Evolutionary conservation across 352 stramenopile species (phyloP).

Genomic region (Globisporangium paroecandrum): DNA sequence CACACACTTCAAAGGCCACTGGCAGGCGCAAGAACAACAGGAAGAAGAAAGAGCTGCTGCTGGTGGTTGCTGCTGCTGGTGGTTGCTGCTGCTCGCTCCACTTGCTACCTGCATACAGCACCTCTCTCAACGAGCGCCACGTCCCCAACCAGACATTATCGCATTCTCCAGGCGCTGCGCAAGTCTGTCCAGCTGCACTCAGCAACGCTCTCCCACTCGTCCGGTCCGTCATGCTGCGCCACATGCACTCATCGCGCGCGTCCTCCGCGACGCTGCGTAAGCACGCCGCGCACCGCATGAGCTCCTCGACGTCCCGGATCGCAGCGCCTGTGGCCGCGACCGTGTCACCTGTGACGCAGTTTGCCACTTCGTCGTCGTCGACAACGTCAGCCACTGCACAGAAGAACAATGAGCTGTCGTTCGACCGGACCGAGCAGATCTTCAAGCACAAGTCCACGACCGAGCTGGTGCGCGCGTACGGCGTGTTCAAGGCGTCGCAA

Average conservation of each 20-base stretch:
- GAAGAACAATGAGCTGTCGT: constrained; percentile 35
- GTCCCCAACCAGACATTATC: background rate
- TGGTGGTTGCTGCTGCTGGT: background rate
- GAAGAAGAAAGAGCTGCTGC: background rate
- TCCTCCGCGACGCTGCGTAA: constrained; percentile 1
- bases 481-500: constrained; percentile 86
- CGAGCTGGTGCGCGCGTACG: constrained; percentile 86
- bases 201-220: background rate
- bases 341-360: constrained; percentile 13
- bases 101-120: background rate
- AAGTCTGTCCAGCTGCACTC: constrained; percentile 2
- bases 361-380: constrained; percentile 22
- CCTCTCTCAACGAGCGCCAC: background rate
- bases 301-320: constrained; percentile 17
- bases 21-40: background rate
- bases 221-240: constrained; percentile 12
- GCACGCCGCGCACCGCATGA: constrained; percentile 7
- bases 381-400: constrained; percentile 31
- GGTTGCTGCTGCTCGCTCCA: background rate
- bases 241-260: constrained; percentile 6
- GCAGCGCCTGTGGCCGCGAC: constrained; percentile 13
- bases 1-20: constrained; percentile 3
- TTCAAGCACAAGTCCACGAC: constrained; percentile 78
- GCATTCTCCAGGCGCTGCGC: constrained; percentile 2
- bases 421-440: constrained; percentile 79